Evolutionary conservation across 2,329 filamentous ascomycete genomes (phyloP).

Genomic region (Aureobasidium musti): DNA sequence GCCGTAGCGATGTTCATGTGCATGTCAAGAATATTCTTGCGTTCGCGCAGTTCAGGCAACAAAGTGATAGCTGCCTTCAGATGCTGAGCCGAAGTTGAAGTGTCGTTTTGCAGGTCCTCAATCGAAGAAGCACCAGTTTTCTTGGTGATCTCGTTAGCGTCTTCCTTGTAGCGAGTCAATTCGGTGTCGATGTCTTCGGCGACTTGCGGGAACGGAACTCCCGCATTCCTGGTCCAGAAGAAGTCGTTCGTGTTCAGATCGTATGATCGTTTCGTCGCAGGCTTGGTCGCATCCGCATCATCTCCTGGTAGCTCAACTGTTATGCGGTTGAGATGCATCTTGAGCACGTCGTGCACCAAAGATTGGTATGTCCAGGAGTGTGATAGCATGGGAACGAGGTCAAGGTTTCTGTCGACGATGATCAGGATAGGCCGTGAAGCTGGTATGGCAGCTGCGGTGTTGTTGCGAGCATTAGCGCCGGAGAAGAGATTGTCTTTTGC

Average conservation of each 20-base stretch:
- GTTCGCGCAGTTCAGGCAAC: slow-evolving; percentile 85
- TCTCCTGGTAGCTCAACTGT: slow-evolving; percentile 84
- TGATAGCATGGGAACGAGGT: slow-evolving; percentile 96
- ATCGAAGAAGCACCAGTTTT: slow-evolving; percentile 92
- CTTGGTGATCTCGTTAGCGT: slow-evolving; percentile 89
- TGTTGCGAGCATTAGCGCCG: slow-evolving; percentile 61
- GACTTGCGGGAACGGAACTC: slow-evolving; percentile 88
- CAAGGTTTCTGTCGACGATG: slow-evolving; percentile 92
- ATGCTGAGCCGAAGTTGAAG: slow-evolving; percentile 85
- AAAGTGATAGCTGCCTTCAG: slow-evolving; percentile 94
- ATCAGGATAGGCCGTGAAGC: slow-evolving; percentile 84
- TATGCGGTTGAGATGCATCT: slow-evolving; percentile 87
- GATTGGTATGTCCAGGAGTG: slow-evolving; percentile 93
- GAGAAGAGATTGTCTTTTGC: slow-evolving; percentile 98
- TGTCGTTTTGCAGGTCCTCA: slow-evolving; percentile 89
- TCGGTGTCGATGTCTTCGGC: slow-evolving; percentile 95
- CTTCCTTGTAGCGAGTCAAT: slow-evolving; percentile 91
- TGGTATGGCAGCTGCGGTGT: slow-evolving; percentile 61
- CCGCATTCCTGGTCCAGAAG: slow-evolving; percentile 94
- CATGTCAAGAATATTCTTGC: slow-evolving; percentile 93
- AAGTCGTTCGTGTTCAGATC: slow-evolving; percentile 89
- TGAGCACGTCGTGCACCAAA: slow-evolving; percentile 74
- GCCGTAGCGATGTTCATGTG: slow-evolving; percentile 98
- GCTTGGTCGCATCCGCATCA: slow-evolving; percentile 69
- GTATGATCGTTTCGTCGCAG: slow-evolving; percentile 81